Percentiles rank a stretch among this genome's conserved stretches.
phyloP scores from a whole-genome alignment of 139 green algal species.

The Raphidocelis subcapitata region DNA sequence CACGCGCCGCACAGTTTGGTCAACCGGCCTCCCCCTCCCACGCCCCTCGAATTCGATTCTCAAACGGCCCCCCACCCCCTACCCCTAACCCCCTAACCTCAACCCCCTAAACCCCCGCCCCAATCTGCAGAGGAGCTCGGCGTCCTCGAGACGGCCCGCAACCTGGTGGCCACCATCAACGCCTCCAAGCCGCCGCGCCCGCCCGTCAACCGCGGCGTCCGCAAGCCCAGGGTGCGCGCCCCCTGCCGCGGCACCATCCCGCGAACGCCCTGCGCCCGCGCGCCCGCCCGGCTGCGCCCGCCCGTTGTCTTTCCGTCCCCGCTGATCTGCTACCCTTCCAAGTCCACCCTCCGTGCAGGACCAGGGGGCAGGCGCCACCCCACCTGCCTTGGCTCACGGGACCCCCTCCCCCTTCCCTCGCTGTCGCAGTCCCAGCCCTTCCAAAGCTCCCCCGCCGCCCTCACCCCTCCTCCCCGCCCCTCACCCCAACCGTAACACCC shows the following conservation, averaged over 20 bases:
- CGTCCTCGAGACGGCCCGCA: slow-evolving; percentile 3
- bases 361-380: not conserved
- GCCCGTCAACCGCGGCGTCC: not conserved
- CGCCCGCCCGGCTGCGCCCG: too few species aligned
- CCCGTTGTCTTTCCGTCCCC: too few species aligned
- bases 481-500: too few species aligned
- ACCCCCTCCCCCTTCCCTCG: too few species aligned
- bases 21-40: too few species aligned
- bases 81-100: not conserved
- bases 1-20: too few species aligned
- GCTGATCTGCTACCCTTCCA: not conserved
- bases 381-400: not conserved
- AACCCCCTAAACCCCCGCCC: not conserved
- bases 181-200: not conserved
- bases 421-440: too few species aligned
- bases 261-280: too few species aligned
- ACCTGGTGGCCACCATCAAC: slow-evolving; percentile 10
- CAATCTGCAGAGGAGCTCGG: slow-evolving; percentile 40
- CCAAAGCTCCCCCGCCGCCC: too few species aligned
- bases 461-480: too few species aligned
- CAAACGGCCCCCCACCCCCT: too few species aligned
- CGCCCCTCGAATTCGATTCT: too few species aligned
- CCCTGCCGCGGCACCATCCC: not conserved
- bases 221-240: not conserved
- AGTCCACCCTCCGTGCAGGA: not conserved